A percentile compares a stretch with the other conserved stretches of the same genome.
These are phyloP conservation scores for Cyclotella choctawhatcheeana DNA, from an alignment of 108 stramenopile species.

Conservation along the genomic window DNA sequence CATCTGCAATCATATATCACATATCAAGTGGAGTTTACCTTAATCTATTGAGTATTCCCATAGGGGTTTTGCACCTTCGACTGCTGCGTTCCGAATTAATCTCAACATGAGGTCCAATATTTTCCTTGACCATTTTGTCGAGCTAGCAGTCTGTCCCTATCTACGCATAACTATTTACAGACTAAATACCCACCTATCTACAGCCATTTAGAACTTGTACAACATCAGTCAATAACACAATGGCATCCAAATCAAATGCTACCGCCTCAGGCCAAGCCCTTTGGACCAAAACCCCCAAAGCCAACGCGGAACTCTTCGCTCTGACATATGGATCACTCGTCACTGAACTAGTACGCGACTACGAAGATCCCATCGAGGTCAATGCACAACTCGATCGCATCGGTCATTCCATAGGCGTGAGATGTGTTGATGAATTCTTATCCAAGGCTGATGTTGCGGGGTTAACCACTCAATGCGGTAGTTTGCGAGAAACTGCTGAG, in stretches of 20 bases:
- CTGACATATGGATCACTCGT: slow-evolving; percentile 97
- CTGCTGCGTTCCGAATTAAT: too few relatives aligned
- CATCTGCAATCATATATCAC: background rate
- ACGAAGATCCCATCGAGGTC: slow-evolving; percentile 75
- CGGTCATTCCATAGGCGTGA: slow-evolving; percentile 95
- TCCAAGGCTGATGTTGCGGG: slow-evolving; percentile 80
- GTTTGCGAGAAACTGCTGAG: slow-evolving; percentile 89
- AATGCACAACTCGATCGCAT: slow-evolving; percentile 93
- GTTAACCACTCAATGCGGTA: slow-evolving; percentile 44
- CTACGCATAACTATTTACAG: too few relatives aligned
- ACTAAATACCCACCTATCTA: too few relatives aligned
- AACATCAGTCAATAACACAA: background rate
- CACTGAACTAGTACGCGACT: slow-evolving; percentile 89
- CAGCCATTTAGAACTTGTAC: too few relatives aligned
- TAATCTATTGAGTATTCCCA: too few relatives aligned
- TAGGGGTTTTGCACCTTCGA: too few relatives aligned
- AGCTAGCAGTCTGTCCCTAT: too few relatives aligned
- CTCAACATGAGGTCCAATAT: too few relatives aligned
- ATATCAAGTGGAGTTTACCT: too few relatives aligned
- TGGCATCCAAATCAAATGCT: slow-evolving; percentile 61
- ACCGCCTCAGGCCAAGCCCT: slow-evolving; percentile 64
- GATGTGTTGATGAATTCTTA: slow-evolving; percentile 95
- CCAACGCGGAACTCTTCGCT: slow-evolving; percentile 96
- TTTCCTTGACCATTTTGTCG: too few relatives aligned
- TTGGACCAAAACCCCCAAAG: slow-evolving; percentile 86